phyloP scores from a whole-genome alignment of 495 filamentous ascomycete species.

The Trichoderma erinaceum region DNA sequence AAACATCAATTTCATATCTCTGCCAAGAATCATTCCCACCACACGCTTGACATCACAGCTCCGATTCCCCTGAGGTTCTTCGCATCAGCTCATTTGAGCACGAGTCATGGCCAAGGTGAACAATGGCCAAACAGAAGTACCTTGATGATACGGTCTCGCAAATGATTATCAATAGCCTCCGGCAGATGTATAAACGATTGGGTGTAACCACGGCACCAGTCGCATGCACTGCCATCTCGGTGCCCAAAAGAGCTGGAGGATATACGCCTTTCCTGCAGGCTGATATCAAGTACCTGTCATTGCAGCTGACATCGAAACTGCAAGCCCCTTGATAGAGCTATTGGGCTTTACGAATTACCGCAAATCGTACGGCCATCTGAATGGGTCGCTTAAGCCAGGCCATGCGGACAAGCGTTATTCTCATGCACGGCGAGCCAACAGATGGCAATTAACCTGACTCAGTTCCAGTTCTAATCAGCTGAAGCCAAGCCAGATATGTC shows the following conservation, averaged over 20 bases:
- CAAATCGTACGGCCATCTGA: neutral
- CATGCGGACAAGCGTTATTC: neutral
- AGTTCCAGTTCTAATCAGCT: neutral
- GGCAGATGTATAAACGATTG: no score
- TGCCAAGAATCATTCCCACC: neutral
- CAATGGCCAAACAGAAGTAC: no score
- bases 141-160: no score
- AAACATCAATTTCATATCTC: neutral
- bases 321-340: neutral
- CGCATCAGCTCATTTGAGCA: no score
- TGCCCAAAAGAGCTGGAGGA: neutral
- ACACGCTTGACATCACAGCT: no score
- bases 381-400: neutral
- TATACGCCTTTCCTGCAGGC: neutral
- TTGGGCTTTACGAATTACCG: neutral
- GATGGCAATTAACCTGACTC: neutral
- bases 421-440: neutral
- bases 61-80: no score
- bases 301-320: neutral
- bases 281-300: neutral
- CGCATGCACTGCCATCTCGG: neutral
- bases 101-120: no score
- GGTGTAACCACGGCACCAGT: neutral
- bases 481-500: neutral
- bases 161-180: no score